Conservation (phyloP, 2,329 filamentous ascomycete genomes). For the Colletotrichum trifolii region DNA sequence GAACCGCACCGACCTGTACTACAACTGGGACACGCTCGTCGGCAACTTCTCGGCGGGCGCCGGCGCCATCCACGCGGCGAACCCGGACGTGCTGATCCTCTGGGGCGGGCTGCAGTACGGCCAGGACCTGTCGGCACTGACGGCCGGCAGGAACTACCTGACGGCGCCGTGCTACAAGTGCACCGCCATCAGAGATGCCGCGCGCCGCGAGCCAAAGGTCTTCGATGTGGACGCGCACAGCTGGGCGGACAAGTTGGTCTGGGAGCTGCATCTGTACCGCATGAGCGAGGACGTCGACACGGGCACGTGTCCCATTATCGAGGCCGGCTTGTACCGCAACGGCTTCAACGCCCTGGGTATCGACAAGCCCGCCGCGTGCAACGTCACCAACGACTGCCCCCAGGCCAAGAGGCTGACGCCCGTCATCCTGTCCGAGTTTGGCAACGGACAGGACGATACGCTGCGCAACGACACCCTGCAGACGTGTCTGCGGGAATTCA, state of each 20-base stretch:
- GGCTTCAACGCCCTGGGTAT: constrained; percentile 58
- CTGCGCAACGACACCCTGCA: constrained; percentile 46
- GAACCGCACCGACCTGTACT: constrained; percentile 55
- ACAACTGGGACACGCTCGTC: constrained; percentile 56
- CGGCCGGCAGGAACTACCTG: constrained; percentile 26
- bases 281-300: constrained; percentile 51
- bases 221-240: constrained; percentile 58
- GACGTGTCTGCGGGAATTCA: constrained; percentile 58
- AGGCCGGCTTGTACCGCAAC: constrained; percentile 59
- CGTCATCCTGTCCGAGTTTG: constrained; percentile 60
- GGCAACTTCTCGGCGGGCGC: constrained; percentile 59
- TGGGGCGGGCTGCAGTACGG: constrained; percentile 65
- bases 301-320: constrained; percentile 58
- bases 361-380: constrained; percentile 23
- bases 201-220: constrained; percentile 50
- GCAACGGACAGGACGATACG: constrained; percentile 57
- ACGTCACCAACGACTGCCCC: constrained; percentile 55
- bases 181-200: constrained; percentile 33
- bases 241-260: constrained; percentile 60
- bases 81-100: constrained; percentile 64
- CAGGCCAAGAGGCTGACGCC: constrained; percentile 53
- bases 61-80: constrained; percentile 59
- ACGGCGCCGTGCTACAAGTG: constrained; percentile 35
- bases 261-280: constrained; percentile 56
- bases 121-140: constrained; percentile 60